A percentile compares a stretch with the other conserved stretches of the same genome.
phyloP scores from a whole-genome alignment of 176 grass and related monocot genomes.

The Typha latifolia region DNA sequence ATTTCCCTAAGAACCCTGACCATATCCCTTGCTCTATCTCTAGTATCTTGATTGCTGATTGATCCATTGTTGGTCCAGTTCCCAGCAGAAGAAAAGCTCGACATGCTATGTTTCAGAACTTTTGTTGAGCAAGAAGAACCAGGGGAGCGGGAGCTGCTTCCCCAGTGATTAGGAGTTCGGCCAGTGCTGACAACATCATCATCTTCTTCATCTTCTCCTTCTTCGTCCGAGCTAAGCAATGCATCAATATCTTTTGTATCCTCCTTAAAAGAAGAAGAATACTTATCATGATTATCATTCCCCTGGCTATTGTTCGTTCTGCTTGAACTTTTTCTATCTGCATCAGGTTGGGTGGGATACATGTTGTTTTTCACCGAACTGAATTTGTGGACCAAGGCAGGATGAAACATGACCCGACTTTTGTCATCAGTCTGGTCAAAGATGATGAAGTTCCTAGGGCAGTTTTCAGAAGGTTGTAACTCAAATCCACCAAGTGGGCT shows the following conservation, averaged over 20 bases:
- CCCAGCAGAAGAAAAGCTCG: conserved; percentile 12
- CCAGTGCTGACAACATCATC: conserved; percentile 67
- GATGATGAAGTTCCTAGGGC: conserved; percentile 66
- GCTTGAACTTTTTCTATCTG: conserved; percentile 13
- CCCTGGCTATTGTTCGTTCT: background rate
- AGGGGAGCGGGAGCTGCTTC: conserved; percentile 14
- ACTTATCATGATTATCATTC: conserved; percentile 18
- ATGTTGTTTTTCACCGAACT: conserved; percentile 14
- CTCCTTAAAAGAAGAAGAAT: conserved; percentile 43
- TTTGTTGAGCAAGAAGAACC: conserved; percentile 25
- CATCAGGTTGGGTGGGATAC: conserved; percentile 17
- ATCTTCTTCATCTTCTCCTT: conserved; percentile 32
- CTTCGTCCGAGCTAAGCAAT: conserved; percentile 47
- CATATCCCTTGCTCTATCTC: conserved; percentile 39
- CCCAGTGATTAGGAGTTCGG: conserved; percentile 33
- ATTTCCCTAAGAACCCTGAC: conserved; percentile 43
- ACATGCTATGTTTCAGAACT: conserved; percentile 6
- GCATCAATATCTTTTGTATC: conserved; percentile 69
- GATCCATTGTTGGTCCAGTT: conserved; percentile 12
- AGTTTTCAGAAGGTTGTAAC: conserved; percentile 49
- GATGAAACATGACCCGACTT: conserved; percentile 53
- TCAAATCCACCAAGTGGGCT: conserved; percentile 25
- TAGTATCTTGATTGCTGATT: conserved; percentile 20
- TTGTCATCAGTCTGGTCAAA: conserved; percentile 45
- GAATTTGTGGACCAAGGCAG: conserved; percentile 41